Percentiles rank a stretch among this genome's conserved stretches.
phyloP scores from a whole-genome alignment of 257 asterid genomes.

The Schizonepeta tenuifolia region DNA sequence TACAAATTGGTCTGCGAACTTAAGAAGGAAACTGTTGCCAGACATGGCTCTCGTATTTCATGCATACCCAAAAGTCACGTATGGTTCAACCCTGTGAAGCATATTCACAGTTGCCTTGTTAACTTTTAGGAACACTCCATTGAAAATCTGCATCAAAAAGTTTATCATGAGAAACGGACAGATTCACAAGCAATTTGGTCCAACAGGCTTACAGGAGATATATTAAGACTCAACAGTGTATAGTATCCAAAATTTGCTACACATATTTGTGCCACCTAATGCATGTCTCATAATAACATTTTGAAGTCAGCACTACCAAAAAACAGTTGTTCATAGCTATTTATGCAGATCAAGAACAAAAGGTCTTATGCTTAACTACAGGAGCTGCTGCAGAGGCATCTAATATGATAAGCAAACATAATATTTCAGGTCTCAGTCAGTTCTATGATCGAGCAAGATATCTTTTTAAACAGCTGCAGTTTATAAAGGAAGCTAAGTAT shows the following conservation, averaged over 20 bases:
- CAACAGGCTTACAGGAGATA: too few species aligned
- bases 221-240: too few species aligned
- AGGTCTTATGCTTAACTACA: neutral
- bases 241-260: neutral
- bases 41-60: too few species aligned
- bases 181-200: too few species aligned
- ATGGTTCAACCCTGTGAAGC: slow-evolving; percentile 78
- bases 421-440: neutral
- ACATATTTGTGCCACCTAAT: neutral
- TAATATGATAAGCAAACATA: neutral
- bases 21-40: neutral
- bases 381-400: neutral
- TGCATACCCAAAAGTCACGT: slow-evolving; percentile 73
- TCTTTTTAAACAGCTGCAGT: neutral
- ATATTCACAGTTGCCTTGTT: slow-evolving; percentile 76
- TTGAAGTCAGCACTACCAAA: neutral
- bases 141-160: slow-evolving; percentile 51
- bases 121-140: slow-evolving; percentile 76
- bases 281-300: neutral
- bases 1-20: too few species aligned
- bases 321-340: neutral
- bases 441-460: neutral
- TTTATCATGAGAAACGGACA: too few species aligned
- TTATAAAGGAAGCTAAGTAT: neutral
- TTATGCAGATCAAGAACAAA: neutral